Conservation (phyloP, 495 filamentous ascomycete species). For the Amorphotheca resinae region DNA sequence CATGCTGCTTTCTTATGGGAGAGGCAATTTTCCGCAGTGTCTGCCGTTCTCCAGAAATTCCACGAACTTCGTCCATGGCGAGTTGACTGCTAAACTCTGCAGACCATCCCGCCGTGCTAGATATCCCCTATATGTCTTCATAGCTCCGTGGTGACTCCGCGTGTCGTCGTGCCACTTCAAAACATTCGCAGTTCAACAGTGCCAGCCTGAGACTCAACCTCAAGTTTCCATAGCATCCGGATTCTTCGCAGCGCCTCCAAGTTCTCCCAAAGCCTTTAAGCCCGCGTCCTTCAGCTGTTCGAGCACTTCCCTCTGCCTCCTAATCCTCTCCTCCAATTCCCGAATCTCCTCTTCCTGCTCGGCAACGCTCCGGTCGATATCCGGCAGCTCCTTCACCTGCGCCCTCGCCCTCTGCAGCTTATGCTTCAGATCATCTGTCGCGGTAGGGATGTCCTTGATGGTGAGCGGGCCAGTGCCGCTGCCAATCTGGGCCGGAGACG, state of each 20-base stretch:
- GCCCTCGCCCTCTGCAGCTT: conserved; percentile 65
- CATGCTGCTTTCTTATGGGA: too few relatives aligned
- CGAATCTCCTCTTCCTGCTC: conserved; percentile 75
- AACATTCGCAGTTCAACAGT: too few relatives aligned
- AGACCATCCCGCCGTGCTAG: too few relatives aligned
- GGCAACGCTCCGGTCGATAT: conserved; percentile 54
- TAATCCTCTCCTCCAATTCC: conserved; percentile 56
- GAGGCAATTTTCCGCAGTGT: too few relatives aligned
- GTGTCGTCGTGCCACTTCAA: too few relatives aligned
- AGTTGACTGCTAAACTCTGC: too few relatives aligned
- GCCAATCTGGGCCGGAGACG: conserved; percentile 19
- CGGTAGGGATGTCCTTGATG: conserved; percentile 60
- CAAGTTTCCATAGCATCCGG: conserved; percentile 14
- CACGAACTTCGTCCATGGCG: too few relatives aligned
- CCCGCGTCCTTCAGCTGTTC: conserved; percentile 32
- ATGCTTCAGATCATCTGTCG: conserved; percentile 61
- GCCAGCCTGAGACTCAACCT: too few relatives aligned
- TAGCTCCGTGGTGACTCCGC: too few relatives aligned
- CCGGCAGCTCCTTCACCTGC: conserved; percentile 57
- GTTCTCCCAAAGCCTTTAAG: conserved; percentile 19
- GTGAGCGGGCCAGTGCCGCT: conserved; percentile 20
- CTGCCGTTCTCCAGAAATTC: too few relatives aligned
- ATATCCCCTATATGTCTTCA: too few relatives aligned
- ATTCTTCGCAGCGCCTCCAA: conserved; percentile 17
- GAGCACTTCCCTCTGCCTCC: conserved; percentile 44